Percentiles rank a stretch among this genome's conserved stretches.
Conservation (phyloP, 2,329 filamentous ascomycete species). For the Aspergillus fijiensis region DNA sequence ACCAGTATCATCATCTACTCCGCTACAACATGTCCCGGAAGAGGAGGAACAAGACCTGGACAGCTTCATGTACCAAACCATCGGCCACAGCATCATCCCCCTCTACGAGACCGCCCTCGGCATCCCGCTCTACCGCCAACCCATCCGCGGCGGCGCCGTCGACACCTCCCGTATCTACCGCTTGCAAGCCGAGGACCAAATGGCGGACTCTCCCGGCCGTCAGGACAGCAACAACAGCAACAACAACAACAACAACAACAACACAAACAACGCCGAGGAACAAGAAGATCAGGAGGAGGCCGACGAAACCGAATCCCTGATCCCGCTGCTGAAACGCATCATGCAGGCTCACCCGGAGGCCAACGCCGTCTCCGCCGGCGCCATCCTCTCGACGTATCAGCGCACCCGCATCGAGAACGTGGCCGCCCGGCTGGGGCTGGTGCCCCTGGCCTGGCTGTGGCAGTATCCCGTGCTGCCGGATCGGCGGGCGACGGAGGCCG, state of each 20-base stretch:
- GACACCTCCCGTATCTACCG: slow-evolving; percentile 72
- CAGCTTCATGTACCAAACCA: slow-evolving; percentile 99
- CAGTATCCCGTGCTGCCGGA: slow-evolving; percentile 74
- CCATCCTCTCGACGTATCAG: slow-evolving; percentile 93
- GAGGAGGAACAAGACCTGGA: slow-evolving; percentile 67
- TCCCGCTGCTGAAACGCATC: slow-evolving; percentile 70
- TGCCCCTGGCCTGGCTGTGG: slow-evolving; percentile 86
- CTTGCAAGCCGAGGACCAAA: slow-evolving; percentile 21
- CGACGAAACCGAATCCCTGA: slow-evolving; percentile 87
- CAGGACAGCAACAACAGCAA: neutral
- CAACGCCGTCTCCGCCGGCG: slow-evolving; percentile 85
- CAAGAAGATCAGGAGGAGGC: slow-evolving; percentile 21
- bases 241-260: neutral
- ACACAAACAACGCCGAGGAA: neutral
- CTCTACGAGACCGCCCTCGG: slow-evolving; percentile 77
- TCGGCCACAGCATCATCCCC: slow-evolving; percentile 83
- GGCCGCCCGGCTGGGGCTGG: slow-evolving; percentile 76
- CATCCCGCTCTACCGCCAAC: slow-evolving; percentile 78
- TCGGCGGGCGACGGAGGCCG: slow-evolving; percentile 26
- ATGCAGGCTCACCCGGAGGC: slow-evolving; percentile 70
- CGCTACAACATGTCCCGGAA: slow-evolving; percentile 14
- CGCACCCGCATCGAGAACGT: slow-evolving; percentile 93
- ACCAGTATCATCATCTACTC: neutral
- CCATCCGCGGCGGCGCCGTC: slow-evolving; percentile 70
- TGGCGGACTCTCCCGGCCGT: slow-evolving; percentile 1